Evolutionary conservation across 352 stramenopile genomes (phyloP).

Genomic region (Aphanomyces astaci): DNA sequence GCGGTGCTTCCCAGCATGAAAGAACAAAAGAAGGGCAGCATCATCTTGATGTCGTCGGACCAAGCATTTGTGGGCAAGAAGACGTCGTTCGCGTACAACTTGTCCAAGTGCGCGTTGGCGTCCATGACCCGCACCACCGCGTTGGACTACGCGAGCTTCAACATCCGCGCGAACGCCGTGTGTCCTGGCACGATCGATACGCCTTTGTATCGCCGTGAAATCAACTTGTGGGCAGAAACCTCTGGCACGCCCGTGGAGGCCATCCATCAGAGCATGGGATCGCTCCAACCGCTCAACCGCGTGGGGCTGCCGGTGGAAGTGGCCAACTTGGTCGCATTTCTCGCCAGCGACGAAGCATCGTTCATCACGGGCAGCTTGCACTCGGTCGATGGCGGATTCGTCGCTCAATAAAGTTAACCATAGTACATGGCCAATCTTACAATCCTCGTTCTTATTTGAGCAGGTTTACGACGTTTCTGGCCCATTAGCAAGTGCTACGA

Average conservation of each 20-base stretch:
- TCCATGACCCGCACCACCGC: slow-evolving; percentile 20
- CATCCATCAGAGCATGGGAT: slow-evolving; percentile 27
- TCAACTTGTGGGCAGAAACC: slow-evolving; percentile 41
- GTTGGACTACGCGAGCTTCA: slow-evolving; percentile 26
- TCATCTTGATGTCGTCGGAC: slow-evolving; percentile 23
- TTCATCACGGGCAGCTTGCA: slow-evolving; percentile 85
- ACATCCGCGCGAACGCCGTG: slow-evolving; percentile 84
- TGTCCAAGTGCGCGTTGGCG: slow-evolving; percentile 22
- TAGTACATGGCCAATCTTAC: too few species aligned
- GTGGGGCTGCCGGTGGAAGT: slow-evolving; percentile 63
- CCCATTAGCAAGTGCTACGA: too few species aligned
- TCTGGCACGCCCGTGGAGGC: slow-evolving; percentile 40
- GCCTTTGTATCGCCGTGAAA: slow-evolving; percentile 51
- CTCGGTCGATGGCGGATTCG: slow-evolving; percentile 63
- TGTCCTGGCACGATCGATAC: slow-evolving; percentile 80
- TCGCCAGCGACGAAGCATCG: slow-evolving; percentile 63
- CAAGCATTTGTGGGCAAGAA: slow-evolving; percentile 23
- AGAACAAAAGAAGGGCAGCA: slow-evolving; percentile 19
- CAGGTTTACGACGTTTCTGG: too few species aligned
- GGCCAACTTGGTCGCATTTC: slow-evolving; percentile 71
- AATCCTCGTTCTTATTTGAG: too few species aligned
- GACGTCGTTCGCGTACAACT: slow-evolving; percentile 23
- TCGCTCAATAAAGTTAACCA: slow-evolving; percentile 22
- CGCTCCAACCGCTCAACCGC: slow-evolving; percentile 37
- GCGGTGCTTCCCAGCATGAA: slow-evolving; percentile 17